Conservation (phyloP, 768 basidiomycete genomes). For the Hortiboletus flavorubellus region DNA sequence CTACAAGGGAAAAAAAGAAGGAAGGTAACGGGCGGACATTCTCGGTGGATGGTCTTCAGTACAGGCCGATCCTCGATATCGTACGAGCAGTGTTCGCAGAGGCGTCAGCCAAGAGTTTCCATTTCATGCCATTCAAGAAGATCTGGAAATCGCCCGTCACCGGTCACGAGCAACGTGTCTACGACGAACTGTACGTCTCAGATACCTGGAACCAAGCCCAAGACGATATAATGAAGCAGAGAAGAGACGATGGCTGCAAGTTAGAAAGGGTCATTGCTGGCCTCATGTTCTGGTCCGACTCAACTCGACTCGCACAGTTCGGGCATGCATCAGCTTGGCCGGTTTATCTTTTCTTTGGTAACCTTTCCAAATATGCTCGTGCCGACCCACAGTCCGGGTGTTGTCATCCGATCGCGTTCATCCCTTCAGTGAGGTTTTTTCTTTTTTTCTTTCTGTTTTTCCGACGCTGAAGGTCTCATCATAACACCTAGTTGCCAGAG, state of each 20-base stretch:
- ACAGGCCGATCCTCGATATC: not conserved
- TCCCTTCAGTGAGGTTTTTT: constrained; percentile 12
- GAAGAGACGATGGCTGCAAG: not conserved
- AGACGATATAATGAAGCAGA: not conserved
- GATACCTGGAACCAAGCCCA: not conserved
- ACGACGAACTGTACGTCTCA: not conserved
- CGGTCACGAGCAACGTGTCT: not conserved
- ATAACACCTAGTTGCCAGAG: not conserved
- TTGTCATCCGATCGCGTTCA: constrained; percentile 23
- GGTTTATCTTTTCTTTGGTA: constrained; percentile 21
- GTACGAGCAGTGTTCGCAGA: not conserved
- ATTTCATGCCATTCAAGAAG: not conserved
- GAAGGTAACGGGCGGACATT: not conserved
- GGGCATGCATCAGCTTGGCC: constrained; percentile 22
- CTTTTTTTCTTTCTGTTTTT: constrained; percentile 10
- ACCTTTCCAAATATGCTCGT: constrained; percentile 21
- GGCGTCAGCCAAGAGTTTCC: not conserved
- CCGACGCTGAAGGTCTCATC: not conserved
- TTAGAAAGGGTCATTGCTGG: constrained; percentile 11
- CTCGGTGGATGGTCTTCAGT: not conserved
- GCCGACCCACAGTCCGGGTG: constrained; percentile 1
- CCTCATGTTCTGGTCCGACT: constrained; percentile 20
- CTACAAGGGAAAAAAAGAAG: not conserved
- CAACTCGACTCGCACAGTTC: constrained; percentile 10
- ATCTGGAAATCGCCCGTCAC: not conserved